These are phyloP conservation scores for Cadophora luteo-olivacea DNA, from an alignment of 2,329 filamentous ascomycete species.

Conservation along the genomic window DNA sequence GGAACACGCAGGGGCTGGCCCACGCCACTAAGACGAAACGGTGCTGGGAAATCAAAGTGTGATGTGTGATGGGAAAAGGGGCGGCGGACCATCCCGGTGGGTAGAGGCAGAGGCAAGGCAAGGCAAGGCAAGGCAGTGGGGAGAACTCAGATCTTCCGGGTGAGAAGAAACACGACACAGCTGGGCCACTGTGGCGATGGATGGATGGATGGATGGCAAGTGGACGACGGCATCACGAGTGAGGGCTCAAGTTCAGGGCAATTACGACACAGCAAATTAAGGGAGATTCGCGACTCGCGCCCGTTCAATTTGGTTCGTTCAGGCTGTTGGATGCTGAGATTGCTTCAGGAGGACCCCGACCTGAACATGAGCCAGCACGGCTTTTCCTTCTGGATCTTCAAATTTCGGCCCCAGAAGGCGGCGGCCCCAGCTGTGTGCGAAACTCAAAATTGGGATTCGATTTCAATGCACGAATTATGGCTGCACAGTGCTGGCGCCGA, in stretches of 20 bases:
- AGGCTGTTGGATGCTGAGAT: constrained; percentile 10
- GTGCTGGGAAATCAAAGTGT: background rate
- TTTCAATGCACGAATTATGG: constrained; percentile 24
- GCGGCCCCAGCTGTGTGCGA: constrained; percentile 12
- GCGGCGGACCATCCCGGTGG: constrained; percentile 9
- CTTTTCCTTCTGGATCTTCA: background rate
- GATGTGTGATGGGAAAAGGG: constrained; percentile 7
- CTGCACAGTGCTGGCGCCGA: background rate
- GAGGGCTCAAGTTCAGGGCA: background rate
- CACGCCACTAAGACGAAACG: constrained; percentile 12
- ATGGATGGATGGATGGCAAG: background rate
- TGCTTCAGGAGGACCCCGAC: constrained; percentile 1
- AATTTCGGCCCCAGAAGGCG: constrained; percentile 11
- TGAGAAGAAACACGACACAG: background rate
- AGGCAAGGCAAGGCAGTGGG: background rate
- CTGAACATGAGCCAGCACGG: background rate
- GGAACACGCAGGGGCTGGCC: constrained; percentile 1
- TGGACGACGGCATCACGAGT: background rate
- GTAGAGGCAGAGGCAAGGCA: too few relatives aligned
- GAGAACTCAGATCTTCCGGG: background rate
- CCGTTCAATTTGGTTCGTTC: background rate
- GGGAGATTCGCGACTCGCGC: constrained; percentile 3
- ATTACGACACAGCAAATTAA: constrained; percentile 4
- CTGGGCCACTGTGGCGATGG: constrained; percentile 14
- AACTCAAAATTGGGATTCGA: constrained; percentile 8